Percentiles rank a stretch among this genome's conserved stretches.
Conservation (phyloP, 1,284 basidiomycete genomes). For the Sphaerobolus stellatus region DNA sequence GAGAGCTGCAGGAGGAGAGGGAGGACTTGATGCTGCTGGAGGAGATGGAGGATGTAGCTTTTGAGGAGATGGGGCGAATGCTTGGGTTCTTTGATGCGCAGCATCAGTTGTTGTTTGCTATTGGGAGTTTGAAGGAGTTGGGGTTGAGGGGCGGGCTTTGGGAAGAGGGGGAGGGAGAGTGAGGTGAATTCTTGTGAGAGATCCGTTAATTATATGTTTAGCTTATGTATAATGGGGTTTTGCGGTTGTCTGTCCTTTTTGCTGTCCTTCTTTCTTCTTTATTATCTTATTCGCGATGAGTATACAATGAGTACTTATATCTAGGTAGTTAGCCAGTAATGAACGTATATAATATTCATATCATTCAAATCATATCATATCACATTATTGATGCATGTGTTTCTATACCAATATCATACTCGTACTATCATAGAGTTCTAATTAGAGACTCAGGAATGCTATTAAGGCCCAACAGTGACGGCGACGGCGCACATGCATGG, state of each 20-base stretch:
- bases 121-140: conserved; percentile 67
- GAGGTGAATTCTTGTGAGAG: neutral
- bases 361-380: too few relatives aligned
- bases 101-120: conserved; percentile 64
- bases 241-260: neutral
- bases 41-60: conserved; percentile 71
- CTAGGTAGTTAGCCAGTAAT: too few relatives aligned
- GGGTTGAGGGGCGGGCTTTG: conserved; percentile 35
- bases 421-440: too few relatives aligned
- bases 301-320: too few relatives aligned
- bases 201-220: too few relatives aligned
- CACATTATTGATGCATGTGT: too few relatives aligned
- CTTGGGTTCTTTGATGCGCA: conserved; percentile 52
- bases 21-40: conserved; percentile 70
- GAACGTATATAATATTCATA: too few relatives aligned
- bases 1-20: conserved; percentile 50
- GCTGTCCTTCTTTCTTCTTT: neutral
- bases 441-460: too few relatives aligned
- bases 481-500: too few relatives aligned
- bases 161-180: conserved; percentile 14
- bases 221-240: neutral
- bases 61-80: conserved; percentile 72
- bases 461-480: too few relatives aligned
- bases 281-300: neutral
- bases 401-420: too few relatives aligned